Evolutionary conservation across 163 green algal genomes (phyloP).

Genomic region (Chlamydomonas reinhardtii): DNA sequence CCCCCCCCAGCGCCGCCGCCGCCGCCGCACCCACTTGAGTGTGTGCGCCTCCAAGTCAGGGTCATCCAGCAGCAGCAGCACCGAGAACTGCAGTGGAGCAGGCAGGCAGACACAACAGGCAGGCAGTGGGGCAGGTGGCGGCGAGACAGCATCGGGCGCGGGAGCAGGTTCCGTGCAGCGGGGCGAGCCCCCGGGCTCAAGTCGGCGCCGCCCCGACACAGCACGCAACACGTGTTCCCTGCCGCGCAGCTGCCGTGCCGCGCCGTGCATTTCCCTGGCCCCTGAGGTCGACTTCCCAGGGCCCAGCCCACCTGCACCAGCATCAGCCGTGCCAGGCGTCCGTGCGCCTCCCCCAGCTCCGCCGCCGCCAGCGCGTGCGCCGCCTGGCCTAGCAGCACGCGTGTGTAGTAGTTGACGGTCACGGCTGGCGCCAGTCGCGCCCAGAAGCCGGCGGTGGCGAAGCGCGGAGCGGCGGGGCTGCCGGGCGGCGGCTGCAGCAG

Average conservation of each 20-base stretch:
- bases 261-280: no score
- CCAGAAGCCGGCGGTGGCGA: neutral
- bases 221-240: no score
- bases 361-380: neutral
- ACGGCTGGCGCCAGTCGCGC: neutral
- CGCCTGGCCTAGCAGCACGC: neutral
- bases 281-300: no score
- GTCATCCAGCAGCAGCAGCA: conserved; percentile 10
- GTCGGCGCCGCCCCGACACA: no score
- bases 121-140: neutral
- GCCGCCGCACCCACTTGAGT: neutral
- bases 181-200: no score
- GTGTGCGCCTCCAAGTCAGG: neutral
- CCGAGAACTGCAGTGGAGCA: neutral
- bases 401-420: neutral
- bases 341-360: neutral
- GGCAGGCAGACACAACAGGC: neutral
- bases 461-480: no score
- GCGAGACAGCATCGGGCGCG: no score
- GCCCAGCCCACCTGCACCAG: conserved; percentile 4
- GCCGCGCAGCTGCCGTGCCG: no score
- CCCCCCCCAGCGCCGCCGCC: no score
- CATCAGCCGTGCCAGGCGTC: neutral
- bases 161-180: no score
- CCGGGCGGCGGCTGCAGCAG: no score